Base-by-base conservation (phyloP, 305 asterid species). In the Coffea humblotiana region DNA sequence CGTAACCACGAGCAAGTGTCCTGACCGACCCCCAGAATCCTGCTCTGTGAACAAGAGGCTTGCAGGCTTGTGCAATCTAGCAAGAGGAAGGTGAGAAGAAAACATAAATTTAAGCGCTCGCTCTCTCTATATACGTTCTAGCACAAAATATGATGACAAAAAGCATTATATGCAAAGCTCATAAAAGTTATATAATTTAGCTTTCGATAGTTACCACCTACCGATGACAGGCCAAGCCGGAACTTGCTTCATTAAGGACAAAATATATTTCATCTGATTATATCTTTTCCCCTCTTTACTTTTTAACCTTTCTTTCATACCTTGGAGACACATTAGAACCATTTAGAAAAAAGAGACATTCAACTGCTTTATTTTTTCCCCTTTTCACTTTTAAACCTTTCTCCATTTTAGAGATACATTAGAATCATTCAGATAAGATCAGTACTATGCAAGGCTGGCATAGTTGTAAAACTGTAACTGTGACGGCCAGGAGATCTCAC, bases 41-140 rank as follows among this genome's bases (percentile, higher is more conserved):
- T 8, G 78, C 66, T 69, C 73, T 80, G 6, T 81, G 87, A 66
- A 90, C 84, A 58, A 88, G 69, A 48, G 92, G 94, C 86, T 79
- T 94, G 88, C 87, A 77, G 56, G 98, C 98, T 89, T 94, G 98
- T 73, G 97, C 97, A 73, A 96, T 94, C 99, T 96, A 90, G 61
- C 25, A 40, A 23, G 29, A 60, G 29, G 43, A 54, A 12, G 70
- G 66, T 73, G 12, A 67, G 29, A 68, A 25, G 13, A 21, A 54
- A 60, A 21, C 27, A 60, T 7, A 21, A 19, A 21, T 60, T 60
- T 60, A 21, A 60, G 65, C 65, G 65, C 65, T 60, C 29, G 2
- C 2, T 60, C 65, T 60, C 29, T 60, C 2, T 60, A 60, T 7
- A 8, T 23, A 23, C 3, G 25, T 56, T 56, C 18, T 2, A 2